Evolutionary conservation across 129 eudicot species (phyloP).

Genomic region (Apium graveolens): DNA sequence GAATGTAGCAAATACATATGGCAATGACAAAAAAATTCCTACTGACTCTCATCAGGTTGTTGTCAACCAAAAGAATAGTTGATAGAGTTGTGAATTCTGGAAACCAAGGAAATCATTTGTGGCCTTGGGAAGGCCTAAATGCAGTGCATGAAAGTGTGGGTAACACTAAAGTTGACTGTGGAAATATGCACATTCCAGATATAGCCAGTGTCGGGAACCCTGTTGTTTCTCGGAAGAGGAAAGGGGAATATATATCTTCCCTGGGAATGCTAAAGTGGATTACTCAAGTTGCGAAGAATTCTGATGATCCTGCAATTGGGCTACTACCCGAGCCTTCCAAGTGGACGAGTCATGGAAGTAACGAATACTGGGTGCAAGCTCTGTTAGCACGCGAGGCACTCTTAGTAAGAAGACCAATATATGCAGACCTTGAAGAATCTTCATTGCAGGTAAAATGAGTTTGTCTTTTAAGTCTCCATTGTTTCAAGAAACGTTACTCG

Average conservation of each 20-base stretch:
- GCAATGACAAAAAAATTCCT: not conserved
- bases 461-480: not conserved
- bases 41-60: not conserved
- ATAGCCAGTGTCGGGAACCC: not conserved
- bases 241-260: slow-evolving; percentile 30
- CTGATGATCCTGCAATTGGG: slow-evolving; percentile 48
- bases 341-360: slow-evolving; percentile 42
- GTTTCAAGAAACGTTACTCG: not conserved
- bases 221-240: slow-evolving; percentile 36
- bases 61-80: not conserved
- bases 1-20: not conserved
- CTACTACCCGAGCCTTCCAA: slow-evolving; percentile 45
- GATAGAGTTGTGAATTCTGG: not conserved
- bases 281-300: slow-evolving; percentile 40
- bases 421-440: slow-evolving; percentile 23
- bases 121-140: not conserved
- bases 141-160: not conserved
- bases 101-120: not conserved
- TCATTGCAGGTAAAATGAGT: slow-evolving; percentile 38
- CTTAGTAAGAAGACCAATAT: slow-evolving; percentile 28
- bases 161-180: not conserved
- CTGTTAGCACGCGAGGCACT: slow-evolving; percentile 52
- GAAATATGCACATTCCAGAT: not conserved
- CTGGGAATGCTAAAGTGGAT: slow-evolving; percentile 57
- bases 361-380: slow-evolving; percentile 43